phyloP scores from a whole-genome alignment of 2,329 filamentous ascomycete species.

The Macroventuria anomochaeta region DNA sequence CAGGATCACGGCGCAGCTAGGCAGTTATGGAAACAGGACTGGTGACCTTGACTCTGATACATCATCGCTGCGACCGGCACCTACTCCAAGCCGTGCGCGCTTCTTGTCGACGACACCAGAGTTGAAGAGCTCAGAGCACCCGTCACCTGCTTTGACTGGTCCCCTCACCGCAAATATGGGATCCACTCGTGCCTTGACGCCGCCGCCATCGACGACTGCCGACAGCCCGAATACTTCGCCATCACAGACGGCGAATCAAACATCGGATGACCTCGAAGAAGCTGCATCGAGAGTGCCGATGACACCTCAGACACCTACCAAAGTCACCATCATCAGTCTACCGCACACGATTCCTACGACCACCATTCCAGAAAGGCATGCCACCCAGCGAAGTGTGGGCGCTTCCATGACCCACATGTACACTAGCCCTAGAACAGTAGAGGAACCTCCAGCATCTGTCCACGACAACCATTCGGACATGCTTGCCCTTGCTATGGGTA shows the following conservation, averaged over 20 bases:
- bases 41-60: slow-evolving; percentile 39
- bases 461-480: not conserved
- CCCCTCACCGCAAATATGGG: slow-evolving; percentile 6
- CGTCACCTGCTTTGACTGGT: slow-evolving; percentile 12
- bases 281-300: not conserved
- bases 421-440: too few species aligned
- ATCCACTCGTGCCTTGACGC: slow-evolving; percentile 3
- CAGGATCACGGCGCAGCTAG: slow-evolving; percentile 32
- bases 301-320: not conserved
- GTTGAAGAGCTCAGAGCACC: slow-evolving; percentile 18
- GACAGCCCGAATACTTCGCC: slow-evolving; percentile 1
- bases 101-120: slow-evolving; percentile 29
- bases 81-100: slow-evolving; percentile 31
- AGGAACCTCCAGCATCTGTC: too few species aligned
- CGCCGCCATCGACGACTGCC: slow-evolving; percentile 4
- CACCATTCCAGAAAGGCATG: not conserved
- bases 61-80: slow-evolving; percentile 33
- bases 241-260: not conserved
- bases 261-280: not conserved
- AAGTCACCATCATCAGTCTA: not conserved
- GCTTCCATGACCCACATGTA: not conserved
- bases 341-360: not conserved
- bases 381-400: not conserved
- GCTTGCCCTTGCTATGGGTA: not conserved
- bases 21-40: slow-evolving; percentile 30